Conservation (phyloP, 2,329 filamentous ascomycete genomes). For the Colletotrichum tropicale region DNA sequence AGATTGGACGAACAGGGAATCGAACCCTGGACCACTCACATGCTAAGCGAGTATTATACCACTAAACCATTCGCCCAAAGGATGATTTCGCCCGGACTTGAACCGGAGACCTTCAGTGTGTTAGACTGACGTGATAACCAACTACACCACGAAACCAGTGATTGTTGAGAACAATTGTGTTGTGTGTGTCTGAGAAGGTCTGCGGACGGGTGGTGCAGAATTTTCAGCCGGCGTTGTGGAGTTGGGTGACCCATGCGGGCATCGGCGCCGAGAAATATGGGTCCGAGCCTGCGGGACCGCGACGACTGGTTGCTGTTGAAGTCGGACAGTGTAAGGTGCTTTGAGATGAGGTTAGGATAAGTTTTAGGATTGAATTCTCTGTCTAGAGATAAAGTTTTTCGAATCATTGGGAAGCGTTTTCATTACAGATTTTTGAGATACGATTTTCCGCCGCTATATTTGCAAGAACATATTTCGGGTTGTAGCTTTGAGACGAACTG, state of each 20-base stretch:
- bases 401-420: not conserved
- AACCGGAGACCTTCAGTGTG: constrained; percentile 25
- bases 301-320: not conserved
- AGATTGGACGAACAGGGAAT: constrained; percentile 16
- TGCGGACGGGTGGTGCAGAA: constrained; percentile 48
- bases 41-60: constrained; percentile 21
- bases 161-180: accelerated
- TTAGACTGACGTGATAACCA: constrained; percentile 56
- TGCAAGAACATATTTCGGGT: accelerated
- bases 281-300: not conserved
- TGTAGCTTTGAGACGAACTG: accelerated
- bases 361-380: not conserved
- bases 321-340: not conserved
- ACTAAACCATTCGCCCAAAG: constrained; percentile 14
- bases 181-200: not conserved
- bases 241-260: constrained; percentile 48
- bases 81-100: constrained; percentile 20
- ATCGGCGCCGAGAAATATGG: not conserved
- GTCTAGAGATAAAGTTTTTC: accelerated
- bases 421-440: accelerated
- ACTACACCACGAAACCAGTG: constrained; percentile 40
- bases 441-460: accelerated
- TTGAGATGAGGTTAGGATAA: not conserved
- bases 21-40: constrained; percentile 20
- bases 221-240: constrained; percentile 62